Conservation (phyloP, 495 filamentous ascomycete genomes). For the Pyrenopolyporus hunteri region DNA sequence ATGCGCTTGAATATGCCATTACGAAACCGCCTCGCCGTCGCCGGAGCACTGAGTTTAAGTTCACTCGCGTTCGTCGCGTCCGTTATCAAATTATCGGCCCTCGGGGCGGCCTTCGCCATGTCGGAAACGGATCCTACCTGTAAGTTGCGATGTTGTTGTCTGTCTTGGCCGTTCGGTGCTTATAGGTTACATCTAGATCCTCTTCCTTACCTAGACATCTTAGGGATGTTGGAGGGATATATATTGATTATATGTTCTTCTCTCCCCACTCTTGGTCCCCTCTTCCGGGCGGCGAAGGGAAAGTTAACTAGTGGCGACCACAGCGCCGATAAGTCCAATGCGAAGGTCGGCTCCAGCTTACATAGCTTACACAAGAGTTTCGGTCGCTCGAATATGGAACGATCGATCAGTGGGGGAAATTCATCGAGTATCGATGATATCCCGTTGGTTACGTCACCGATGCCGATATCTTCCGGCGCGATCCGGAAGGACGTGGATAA, state of each 20-base stretch:
- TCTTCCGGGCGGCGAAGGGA: constrained; percentile 29
- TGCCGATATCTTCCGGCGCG: background rate
- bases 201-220: constrained; percentile 39
- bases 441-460: constrained; percentile 24
- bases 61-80: constrained; percentile 34
- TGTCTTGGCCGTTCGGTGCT: background rate
- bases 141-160: constrained; percentile 12
- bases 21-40: constrained; percentile 30
- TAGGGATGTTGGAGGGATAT: constrained; percentile 39
- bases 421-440: constrained; percentile 37
- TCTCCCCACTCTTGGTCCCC: constrained; percentile 37
- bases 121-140: constrained; percentile 35
- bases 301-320: constrained; percentile 29
- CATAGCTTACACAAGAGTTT: constrained; percentile 27
- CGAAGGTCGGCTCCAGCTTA: constrained; percentile 5
- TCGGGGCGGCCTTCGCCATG: constrained; percentile 26
- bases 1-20: constrained; percentile 42
- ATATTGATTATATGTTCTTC: constrained; percentile 41
- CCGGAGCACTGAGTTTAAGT: constrained; percentile 33
- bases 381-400: constrained; percentile 6
- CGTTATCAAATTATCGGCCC: constrained; percentile 31
- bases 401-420: constrained; percentile 19
- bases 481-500: constrained; percentile 29
- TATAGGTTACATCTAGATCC: constrained; percentile 15
- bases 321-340: constrained; percentile 16